Percentiles rank a stretch among this genome's conserved stretches.
These are phyloP conservation scores for Rhodotorula glutinis DNA, from an alignment of 1,284 basidiomycete genomes.

Conservation along the genomic window DNA sequence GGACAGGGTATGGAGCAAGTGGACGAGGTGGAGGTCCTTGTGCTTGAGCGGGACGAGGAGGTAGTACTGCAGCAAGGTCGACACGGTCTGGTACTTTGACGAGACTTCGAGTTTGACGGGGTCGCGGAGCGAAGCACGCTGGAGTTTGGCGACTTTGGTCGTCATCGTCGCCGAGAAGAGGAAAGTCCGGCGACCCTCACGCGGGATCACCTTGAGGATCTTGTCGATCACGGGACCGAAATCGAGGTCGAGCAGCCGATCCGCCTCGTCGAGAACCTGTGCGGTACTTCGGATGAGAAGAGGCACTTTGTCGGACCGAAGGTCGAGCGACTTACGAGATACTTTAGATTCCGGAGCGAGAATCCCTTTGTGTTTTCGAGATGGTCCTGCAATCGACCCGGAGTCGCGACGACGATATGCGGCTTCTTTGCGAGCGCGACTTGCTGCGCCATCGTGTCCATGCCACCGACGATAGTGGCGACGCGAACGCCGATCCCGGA, in stretches of 20 bases:
- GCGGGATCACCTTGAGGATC: constrained; percentile 91
- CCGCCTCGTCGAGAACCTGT: constrained; percentile 94
- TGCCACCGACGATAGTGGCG: constrained; percentile 88
- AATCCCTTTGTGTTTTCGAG: constrained; percentile 98
- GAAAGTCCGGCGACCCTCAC: constrained; percentile 83
- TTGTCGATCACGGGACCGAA: constrained; percentile 97
- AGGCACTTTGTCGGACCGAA: not conserved
- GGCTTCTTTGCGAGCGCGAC: constrained; percentile 91
- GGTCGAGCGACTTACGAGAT: constrained; percentile 62
- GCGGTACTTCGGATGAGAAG: not conserved
- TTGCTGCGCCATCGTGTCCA: constrained; percentile 89
- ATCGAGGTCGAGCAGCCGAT: constrained; percentile 93
- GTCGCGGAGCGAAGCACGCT: constrained; percentile 90
- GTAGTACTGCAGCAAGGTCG: constrained; percentile 93
- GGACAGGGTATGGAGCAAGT: constrained; percentile 82
- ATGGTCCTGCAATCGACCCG: constrained; percentile 91
- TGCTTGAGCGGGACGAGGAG: constrained; percentile 87
- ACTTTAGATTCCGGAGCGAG: constrained; percentile 79
- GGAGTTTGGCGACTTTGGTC: constrained; percentile 95
- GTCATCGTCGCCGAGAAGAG: constrained; percentile 99
- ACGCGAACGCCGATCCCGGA: constrained; percentile 90
- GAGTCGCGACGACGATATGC: constrained; percentile 96
- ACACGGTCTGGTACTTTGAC: constrained; percentile 96
- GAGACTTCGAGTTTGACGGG: constrained; percentile 94
- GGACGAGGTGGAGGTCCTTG: constrained; percentile 89